A percentile compares a stretch with the other conserved stretches of the same genome.
Evolutionary conservation across 2,329 filamentous ascomycete genomes (phyloP).

Genomic region (Blumeria graminis): DNA sequence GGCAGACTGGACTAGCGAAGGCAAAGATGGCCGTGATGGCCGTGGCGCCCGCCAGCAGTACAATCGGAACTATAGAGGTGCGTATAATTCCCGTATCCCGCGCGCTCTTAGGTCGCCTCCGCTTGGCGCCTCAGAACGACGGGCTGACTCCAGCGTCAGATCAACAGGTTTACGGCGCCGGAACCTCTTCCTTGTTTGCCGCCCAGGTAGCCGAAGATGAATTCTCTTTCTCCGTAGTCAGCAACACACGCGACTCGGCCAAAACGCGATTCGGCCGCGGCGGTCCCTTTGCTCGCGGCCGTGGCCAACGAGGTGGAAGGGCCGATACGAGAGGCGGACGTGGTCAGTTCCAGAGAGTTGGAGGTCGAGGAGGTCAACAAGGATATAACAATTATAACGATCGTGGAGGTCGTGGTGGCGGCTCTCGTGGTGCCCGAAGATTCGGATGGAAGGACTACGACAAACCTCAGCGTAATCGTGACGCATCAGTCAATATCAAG

Average conservation of each 20-base stretch:
- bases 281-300: conserved; percentile 67
- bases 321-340: conserved; percentile 41
- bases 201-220: conserved; percentile 87
- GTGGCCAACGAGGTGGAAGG: conserved; percentile 45
- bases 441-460: conserved; percentile 99
- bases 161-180: conserved; percentile 89
- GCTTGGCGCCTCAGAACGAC: conserved; percentile 3
- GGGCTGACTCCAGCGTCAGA: conserved; percentile 27
- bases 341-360: conserved; percentile 43
- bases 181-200: conserved; percentile 66
- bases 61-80: conserved; percentile 82
- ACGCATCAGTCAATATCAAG: conserved; percentile 89
- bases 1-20: conserved; percentile 90
- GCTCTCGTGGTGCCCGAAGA: conserved; percentile 53
- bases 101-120: conserved; percentile 1
- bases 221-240: conserved; percentile 91
- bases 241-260: conserved; percentile 68
- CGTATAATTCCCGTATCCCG: conserved; percentile 8
- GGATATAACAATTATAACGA: conserved; percentile 44
- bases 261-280: conserved; percentile 78
- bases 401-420: conserved; percentile 44
- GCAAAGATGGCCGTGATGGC: conserved; percentile 53
- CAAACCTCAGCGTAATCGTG: conserved; percentile 88
- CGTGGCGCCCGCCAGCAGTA: conserved; percentile 67
- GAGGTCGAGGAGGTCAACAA: conserved; percentile 42